Percentiles rank a stretch among this genome's conserved stretches.
phyloP scores from a whole-genome alignment of 2,329 filamentous ascomycete species.

The Scleromitrula shiraiana region DNA sequence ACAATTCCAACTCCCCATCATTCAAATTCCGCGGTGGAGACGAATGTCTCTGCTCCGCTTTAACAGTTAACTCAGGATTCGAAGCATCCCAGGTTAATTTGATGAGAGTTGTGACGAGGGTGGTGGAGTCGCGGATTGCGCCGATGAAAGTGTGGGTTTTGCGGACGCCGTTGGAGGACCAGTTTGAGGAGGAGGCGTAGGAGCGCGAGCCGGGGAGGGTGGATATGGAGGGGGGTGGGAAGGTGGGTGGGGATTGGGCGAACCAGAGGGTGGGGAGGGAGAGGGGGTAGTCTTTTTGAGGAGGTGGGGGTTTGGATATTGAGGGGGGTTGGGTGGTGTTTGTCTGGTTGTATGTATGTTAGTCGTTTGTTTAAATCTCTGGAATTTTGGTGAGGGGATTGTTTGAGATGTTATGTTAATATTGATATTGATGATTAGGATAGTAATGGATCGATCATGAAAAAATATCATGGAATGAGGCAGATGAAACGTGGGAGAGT shows the following conservation, averaged over 20 bases:
- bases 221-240: slow-evolving; percentile 20
- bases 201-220: slow-evolving; percentile 12
- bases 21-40: slow-evolving; percentile 24
- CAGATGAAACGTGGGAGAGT: no score
- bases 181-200: slow-evolving; percentile 15
- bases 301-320: not conserved
- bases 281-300: slow-evolving; percentile 19
- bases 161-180: slow-evolving; percentile 21
- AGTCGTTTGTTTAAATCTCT: not conserved
- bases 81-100: slow-evolving; percentile 31
- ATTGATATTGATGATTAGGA: no score
- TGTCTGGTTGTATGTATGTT: not conserved
- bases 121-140: slow-evolving; percentile 27
- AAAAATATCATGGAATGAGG: no score
- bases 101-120: slow-evolving; percentile 30
- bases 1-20: slow-evolving; percentile 15
- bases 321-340: not conserved
- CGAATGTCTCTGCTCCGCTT: slow-evolving; percentile 29
- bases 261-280: slow-evolving; percentile 29
- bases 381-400: not conserved
- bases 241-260: slow-evolving; percentile 20
- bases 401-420: not conserved
- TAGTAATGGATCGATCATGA: no score
- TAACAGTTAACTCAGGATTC: slow-evolving; percentile 27
- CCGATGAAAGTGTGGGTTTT: slow-evolving; percentile 27